Conservation (phyloP, 2,329 filamentous ascomycete genomes). For the Rhynchosporium agropyri region DNA sequence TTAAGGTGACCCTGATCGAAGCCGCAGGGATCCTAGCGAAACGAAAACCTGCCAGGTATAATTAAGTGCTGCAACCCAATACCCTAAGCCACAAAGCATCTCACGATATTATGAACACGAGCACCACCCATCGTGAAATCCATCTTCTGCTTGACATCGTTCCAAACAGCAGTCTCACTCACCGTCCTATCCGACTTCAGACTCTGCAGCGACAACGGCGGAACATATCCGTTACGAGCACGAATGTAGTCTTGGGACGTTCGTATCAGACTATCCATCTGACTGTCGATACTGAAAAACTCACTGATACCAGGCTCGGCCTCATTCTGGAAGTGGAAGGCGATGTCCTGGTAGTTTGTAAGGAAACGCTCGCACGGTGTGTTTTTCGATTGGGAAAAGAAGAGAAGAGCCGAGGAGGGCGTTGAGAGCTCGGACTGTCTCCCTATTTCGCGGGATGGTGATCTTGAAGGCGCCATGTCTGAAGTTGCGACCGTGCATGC, state of each 20-base stretch:
- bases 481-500: background rate
- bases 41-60: no score
- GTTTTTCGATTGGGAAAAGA: background rate
- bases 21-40: no score
- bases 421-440: background rate
- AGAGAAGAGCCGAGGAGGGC: background rate
- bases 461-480: background rate
- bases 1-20: background rate
- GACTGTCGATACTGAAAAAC: no score
- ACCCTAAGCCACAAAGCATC: background rate
- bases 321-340: background rate
- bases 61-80: no score
- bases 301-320: background rate
- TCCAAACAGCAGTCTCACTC: no score
- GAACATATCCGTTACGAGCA: no score
- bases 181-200: no score
- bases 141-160: no score
- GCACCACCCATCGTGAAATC: no score
- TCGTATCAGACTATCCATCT: no score
- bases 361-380: background rate
- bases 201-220: no score
- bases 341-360: background rate
- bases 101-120: background rate
- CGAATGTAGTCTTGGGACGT: no score
- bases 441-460: background rate